These are phyloP conservation scores for Podospora conica DNA, from an alignment of 495 filamentous ascomycete genomes.

Conservation along the genomic window DNA sequence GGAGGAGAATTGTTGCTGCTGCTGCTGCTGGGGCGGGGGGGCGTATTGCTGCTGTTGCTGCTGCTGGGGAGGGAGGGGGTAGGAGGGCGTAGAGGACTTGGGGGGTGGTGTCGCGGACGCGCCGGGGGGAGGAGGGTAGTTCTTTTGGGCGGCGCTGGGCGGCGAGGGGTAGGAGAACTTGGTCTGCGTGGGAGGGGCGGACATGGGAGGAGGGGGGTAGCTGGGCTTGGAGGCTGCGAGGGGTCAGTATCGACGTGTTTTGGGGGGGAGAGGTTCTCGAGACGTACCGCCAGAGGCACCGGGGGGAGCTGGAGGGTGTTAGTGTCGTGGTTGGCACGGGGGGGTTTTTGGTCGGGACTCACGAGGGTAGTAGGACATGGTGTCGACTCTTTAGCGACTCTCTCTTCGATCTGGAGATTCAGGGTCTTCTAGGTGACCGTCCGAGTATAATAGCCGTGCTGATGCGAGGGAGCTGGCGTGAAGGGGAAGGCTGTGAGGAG, in stretches of 20 bases:
- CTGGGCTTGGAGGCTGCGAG: conserved; percentile 16
- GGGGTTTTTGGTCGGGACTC: conserved; percentile 7
- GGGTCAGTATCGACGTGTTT: background rate
- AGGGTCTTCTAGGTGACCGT: background rate
- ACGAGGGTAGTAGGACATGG: conserved; percentile 34
- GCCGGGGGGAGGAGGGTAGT: conserved; percentile 30
- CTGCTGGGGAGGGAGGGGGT: conserved; percentile 33
- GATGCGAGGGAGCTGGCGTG: background rate
- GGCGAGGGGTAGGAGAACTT: conserved; percentile 41
- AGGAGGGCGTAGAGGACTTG: conserved; percentile 22
- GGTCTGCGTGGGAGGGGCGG: conserved; percentile 40
- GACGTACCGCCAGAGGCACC: conserved; percentile 25
- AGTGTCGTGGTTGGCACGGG: background rate
- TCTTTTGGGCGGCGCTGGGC: conserved; percentile 26
- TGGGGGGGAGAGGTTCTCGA: background rate
- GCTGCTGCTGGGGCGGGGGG: conserved; percentile 33
- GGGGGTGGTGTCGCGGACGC: conserved; percentile 24
- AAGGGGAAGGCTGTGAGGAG: background rate
- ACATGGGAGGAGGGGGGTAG: conserved; percentile 32
- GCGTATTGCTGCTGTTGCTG: conserved; percentile 30
- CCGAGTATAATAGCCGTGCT: too few relatives aligned
- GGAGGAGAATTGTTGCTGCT: conserved; percentile 12
- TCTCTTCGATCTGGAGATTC: background rate
- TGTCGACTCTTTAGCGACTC: background rate
- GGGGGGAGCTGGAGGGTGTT: conserved; percentile 19